Base-by-base conservation (phyloP, 805 yeast species). In the Limtongia smithiae region DNA sequence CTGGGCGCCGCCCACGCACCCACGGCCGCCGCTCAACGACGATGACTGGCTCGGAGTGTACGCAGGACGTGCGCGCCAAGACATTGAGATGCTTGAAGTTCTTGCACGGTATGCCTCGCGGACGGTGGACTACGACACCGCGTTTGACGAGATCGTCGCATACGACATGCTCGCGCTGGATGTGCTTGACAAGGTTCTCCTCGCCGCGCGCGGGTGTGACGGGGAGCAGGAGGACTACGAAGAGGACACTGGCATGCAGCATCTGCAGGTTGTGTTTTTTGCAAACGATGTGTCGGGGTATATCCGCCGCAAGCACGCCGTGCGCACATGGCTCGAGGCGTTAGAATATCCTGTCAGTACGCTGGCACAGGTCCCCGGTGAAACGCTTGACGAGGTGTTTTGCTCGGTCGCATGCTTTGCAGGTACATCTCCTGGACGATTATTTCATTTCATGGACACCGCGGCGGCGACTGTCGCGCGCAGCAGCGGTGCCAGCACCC, bases 131-230 rank as follows among this genome's bases (percentile, higher is more conserved):
- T 47, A 42, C 24, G 15, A 37, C 24, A 17, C 22, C 11, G 27
- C 25, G 3, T 41, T 42, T 37, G 27, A 32, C 17, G 28, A 14
- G 32, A 46, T 50, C n/a, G 39, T 33, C 25, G 12, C 8, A 6
- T 44, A 30, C 36, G 54, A 51, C 20, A 12, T 50, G 12, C 48
- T 46, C 24, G 48, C 51, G 28, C 40, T 50, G 24, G 51, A 50
- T 30, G 40, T 27, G 12, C 47, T 50, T 37, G 44, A 15, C 25
- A 12, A 28, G 20, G 32, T 27, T 8, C 35, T 27, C 32, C n/a
- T n/a, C n/a, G n/a, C n/a, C n/a, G n/a, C n/a, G n/a, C n/a, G n/a
- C n/a, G n/a, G n/a, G n/a, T n/a, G n/a, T n/a, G n/a, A n/a, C n/a
- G n/a, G n/a, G n/a, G n/a, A n/a, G n/a, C n/a, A n/a, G n/a, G 3